Percentiles rank a stretch among this genome's conserved stretches.
Conservation (phyloP, 2,329 filamentous ascomycete genomes). For the Aspergillus sp. region DNA sequence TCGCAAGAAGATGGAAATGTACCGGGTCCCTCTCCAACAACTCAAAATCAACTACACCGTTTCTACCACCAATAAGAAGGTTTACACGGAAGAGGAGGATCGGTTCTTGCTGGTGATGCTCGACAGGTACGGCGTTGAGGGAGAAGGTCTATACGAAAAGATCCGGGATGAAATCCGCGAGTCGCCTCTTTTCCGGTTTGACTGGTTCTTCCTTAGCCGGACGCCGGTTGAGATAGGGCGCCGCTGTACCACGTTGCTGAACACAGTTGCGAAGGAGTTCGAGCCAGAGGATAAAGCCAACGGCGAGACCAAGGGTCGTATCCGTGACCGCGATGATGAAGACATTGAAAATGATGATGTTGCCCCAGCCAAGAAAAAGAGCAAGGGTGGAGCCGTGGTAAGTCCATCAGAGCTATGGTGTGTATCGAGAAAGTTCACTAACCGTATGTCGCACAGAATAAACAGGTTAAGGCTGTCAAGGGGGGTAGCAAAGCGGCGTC, state of each 20-base stretch:
- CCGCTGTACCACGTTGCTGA: constrained; percentile 86
- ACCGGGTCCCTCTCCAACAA: constrained; percentile 94
- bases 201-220: constrained; percentile 97
- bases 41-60: constrained; percentile 99
- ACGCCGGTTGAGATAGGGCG: constrained; percentile 88
- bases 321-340: constrained; percentile 58
- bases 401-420: constrained; percentile 19
- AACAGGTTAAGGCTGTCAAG: constrained; percentile 82
- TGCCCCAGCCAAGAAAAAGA: constrained; percentile 88
- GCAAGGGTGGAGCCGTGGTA: constrained; percentile 82
- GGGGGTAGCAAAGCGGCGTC: constrained; percentile 65
- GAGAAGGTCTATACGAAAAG: constrained; percentile 79
- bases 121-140: constrained; percentile 84
- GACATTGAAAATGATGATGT: constrained; percentile 76
- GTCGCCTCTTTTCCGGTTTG: constrained; percentile 89
- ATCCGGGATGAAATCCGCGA: constrained; percentile 97
- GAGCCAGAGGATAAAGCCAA: constrained; percentile 47
- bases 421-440: neutral
- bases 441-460: constrained; percentile 57
- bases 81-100: constrained; percentile 97
- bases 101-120: constrained; percentile 89
- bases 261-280: constrained; percentile 90
- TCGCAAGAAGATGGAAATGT: constrained; percentile 89
- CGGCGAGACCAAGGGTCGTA: constrained; percentile 51
- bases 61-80: constrained; percentile 98